phyloP scores from a whole-genome alignment of 768 basidiomycete species.

The Hygrophoropsis aurantiaca region DNA sequence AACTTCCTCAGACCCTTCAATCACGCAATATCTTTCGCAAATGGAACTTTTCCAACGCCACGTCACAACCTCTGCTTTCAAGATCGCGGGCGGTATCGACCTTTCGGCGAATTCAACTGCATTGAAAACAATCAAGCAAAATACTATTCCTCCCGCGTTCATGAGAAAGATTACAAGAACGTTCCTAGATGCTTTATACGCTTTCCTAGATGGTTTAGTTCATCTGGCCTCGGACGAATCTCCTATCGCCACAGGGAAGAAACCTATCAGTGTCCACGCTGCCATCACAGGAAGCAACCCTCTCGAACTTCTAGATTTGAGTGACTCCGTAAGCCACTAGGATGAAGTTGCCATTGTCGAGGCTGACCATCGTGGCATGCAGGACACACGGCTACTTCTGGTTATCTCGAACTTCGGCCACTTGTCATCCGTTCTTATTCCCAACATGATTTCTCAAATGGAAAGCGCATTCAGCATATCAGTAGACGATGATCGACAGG shows the following conservation, averaged over 20 bases:
- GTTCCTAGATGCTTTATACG: conserved; percentile 83
- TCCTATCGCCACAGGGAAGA: conserved; percentile 42
- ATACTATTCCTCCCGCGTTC: conserved; percentile 61
- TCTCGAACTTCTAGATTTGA: conserved; percentile 58
- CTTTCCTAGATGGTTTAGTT: conserved; percentile 83
- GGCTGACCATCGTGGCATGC: conserved; percentile 1
- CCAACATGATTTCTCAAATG: conserved; percentile 77
- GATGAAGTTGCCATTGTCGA: neutral
- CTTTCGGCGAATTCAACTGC: conserved; percentile 45
- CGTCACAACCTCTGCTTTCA: conserved; percentile 72
- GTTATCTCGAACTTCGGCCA: conserved; percentile 88
- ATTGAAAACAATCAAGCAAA: conserved; percentile 56
- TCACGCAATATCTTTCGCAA: conserved; percentile 73
- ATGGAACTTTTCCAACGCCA: conserved; percentile 83
- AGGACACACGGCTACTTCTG: conserved; percentile 86
- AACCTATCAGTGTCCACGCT: conserved; percentile 30
- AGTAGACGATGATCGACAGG: conserved; percentile 72
- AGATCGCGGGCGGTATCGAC: conserved; percentile 77
- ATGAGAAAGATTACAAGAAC: conserved; percentile 75
- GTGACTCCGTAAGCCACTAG: conserved; percentile 51
- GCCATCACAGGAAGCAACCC: conserved; percentile 42
- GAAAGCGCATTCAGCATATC: conserved; percentile 73
- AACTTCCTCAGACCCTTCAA: conserved; percentile 58
- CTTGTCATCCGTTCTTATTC: conserved; percentile 68
- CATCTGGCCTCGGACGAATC: conserved; percentile 75